A percentile compares a stretch with the other conserved stretches of the same genome.
Conservation (phyloP, 225 moss, liverwort and hornwort genomes). For the Pseudisothecium myosuroides region DNA sequence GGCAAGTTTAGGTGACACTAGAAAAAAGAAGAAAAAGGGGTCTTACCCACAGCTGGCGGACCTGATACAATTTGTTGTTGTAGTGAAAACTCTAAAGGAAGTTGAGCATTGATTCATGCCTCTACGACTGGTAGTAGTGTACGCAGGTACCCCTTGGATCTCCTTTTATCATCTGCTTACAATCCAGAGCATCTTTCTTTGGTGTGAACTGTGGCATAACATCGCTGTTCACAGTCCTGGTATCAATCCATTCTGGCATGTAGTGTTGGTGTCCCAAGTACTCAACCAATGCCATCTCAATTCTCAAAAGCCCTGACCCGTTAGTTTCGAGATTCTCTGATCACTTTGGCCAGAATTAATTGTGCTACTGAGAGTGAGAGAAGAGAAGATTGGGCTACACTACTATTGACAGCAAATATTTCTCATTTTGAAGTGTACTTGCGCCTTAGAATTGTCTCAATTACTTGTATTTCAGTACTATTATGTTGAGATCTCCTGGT, state of each 20-base stretch:
- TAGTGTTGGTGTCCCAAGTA: slow-evolving; percentile 19
- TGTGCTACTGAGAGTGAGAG: neutral
- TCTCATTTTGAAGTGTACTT: neutral
- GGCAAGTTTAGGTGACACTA: slow-evolving; percentile 13
- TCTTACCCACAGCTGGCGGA: neutral
- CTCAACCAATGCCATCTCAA: slow-evolving; percentile 17
- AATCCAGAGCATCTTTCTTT: neutral
- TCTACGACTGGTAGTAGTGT: slow-evolving; percentile 4
- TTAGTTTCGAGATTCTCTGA: neutral
- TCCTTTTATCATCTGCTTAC: neutral
- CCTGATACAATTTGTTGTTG: slow-evolving; percentile 32
- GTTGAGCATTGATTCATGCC: slow-evolving; percentile 48
- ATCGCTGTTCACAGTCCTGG: neutral
- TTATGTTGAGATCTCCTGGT: neutral
- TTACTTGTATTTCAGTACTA: neutral
- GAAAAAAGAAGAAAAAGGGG: neutral
- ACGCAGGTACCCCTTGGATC: neutral
- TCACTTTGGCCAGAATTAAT: neutral
- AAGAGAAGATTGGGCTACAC: neutral
- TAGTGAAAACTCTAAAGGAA: slow-evolving; percentile 21
- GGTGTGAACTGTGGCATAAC: neutral
- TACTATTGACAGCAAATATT: neutral
- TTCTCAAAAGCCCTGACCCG: neutral
- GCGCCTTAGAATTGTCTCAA: neutral
- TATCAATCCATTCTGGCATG: neutral